These are phyloP conservation scores for Xylaria sp. DNA, from an alignment of 2,329 filamentous ascomycete species.

Conservation along the genomic window DNA sequence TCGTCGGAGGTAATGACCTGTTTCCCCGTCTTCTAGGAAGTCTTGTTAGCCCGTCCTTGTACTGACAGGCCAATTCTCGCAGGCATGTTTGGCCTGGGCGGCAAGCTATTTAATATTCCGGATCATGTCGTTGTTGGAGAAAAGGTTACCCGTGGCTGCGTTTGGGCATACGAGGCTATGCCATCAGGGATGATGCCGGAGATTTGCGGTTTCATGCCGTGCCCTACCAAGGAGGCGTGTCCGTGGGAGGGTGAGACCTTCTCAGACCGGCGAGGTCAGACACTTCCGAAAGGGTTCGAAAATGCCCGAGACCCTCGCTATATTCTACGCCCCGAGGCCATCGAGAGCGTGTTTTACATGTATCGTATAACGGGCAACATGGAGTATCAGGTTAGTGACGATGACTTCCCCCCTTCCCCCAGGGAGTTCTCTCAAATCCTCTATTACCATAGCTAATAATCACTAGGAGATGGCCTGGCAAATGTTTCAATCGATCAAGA, in stretches of 20 bases:
- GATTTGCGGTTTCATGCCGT: slow-evolving; percentile 61
- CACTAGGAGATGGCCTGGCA: slow-evolving; percentile 46
- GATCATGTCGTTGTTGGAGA: slow-evolving; percentile 66
- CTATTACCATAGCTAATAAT: background rate
- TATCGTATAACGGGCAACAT: slow-evolving; percentile 48
- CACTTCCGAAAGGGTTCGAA: slow-evolving; percentile 60
- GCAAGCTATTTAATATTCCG: slow-evolving; percentile 66
- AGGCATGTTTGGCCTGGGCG: slow-evolving; percentile 71
- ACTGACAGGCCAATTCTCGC: slow-evolving; percentile 7
- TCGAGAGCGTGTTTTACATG: slow-evolving; percentile 50
- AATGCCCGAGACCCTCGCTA: slow-evolving; percentile 54
- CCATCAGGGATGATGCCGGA: slow-evolving; percentile 71
- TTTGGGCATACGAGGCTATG: slow-evolving; percentile 69
- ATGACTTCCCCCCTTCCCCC: background rate
- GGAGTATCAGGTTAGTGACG: slow-evolving; percentile 38
- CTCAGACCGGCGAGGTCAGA: background rate
- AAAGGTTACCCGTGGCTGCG: slow-evolving; percentile 70
- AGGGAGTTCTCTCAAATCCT: background rate
- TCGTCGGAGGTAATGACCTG: slow-evolving; percentile 66
- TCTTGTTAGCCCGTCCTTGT: background rate
- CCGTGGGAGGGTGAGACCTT: slow-evolving; percentile 41
- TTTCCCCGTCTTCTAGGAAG: background rate
- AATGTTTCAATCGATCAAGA: slow-evolving; percentile 48
- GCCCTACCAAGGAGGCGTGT: slow-evolving; percentile 51
- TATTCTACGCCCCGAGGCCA: slow-evolving; percentile 50